Conservation (phyloP, 495 filamentous ascomycete genomes). For the Penicillium turbatum region DNA sequence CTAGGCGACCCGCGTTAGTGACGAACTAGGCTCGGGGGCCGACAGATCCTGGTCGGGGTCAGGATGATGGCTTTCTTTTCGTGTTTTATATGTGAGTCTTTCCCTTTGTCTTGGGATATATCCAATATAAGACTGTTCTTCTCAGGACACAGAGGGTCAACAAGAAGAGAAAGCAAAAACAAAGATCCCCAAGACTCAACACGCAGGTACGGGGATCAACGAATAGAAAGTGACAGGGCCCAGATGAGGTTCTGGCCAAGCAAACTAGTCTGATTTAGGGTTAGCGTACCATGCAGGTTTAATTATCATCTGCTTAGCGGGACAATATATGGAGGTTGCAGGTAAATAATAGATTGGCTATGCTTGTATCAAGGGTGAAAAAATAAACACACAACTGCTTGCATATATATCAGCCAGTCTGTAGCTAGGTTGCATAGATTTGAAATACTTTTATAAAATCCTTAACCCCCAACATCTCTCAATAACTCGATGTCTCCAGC, state of each 20-base stretch:
- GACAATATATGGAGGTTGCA: too few species aligned
- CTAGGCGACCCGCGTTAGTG: slow-evolving; percentile 26
- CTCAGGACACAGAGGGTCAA: neutral
- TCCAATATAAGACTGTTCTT: neutral
- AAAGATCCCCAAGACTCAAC: neutral
- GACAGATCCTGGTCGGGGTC: slow-evolving; percentile 9
- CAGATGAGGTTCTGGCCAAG: slow-evolving; percentile 13
- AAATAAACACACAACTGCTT: too few species aligned
- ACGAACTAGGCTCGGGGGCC: slow-evolving; percentile 16
- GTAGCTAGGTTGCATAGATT: too few species aligned
- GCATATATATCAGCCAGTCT: too few species aligned
- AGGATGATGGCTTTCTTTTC: neutral
- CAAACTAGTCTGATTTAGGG: neutral
- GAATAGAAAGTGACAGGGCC: slow-evolving; percentile 9
- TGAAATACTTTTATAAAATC: too few species aligned
- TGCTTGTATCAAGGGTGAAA: too few species aligned
- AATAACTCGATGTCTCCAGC: too few species aligned
- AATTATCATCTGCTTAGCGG: too few species aligned
- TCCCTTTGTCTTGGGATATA: neutral
- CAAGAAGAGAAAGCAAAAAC: neutral
- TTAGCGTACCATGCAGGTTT: slow-evolving; percentile 18
- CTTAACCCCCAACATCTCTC: too few species aligned
- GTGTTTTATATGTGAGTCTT: neutral
- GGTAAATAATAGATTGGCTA: too few species aligned
- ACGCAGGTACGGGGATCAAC: slow-evolving; percentile 4